A percentile compares a stretch with the other conserved stretches of the same genome.
Conservation (phyloP, 768 basidiomycete genomes). For the Austroboletus festivus region DNA sequence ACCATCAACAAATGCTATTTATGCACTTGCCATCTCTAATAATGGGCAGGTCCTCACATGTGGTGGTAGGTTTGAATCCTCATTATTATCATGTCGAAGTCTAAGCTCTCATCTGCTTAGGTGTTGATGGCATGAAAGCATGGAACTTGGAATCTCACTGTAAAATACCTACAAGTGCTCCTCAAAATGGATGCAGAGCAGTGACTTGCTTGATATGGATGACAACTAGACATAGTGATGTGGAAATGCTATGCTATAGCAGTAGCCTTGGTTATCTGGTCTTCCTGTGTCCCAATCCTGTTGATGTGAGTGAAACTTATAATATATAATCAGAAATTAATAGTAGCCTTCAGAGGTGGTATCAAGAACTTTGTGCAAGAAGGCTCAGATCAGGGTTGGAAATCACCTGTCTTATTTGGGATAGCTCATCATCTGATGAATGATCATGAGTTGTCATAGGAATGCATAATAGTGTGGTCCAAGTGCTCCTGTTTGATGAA, state of each 20-base stretch:
- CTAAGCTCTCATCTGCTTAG: too few species aligned
- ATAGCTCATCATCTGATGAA: background rate
- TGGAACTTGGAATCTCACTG: conserved; percentile 4
- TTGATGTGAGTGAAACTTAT: conserved; percentile 5
- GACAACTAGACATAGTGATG: background rate
- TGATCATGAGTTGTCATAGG: background rate
- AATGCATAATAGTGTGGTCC: conserved; percentile 1
- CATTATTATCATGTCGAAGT: background rate
- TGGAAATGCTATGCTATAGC: conserved; percentile 9
- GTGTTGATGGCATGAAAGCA: too few species aligned
- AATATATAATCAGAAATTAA: background rate
- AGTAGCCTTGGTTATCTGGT: conserved; percentile 3
- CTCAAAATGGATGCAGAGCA: background rate
- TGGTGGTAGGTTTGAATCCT: background rate
- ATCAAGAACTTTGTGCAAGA: conserved; percentile 8
- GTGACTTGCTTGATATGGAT: conserved; percentile 3
- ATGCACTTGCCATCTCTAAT: conserved; percentile 3
- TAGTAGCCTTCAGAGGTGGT: conserved; percentile 1
- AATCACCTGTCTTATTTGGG: conserved; percentile 6
- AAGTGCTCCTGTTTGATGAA: conserved; percentile 4
- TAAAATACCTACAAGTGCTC: background rate
- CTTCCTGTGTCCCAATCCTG: conserved; percentile 1
- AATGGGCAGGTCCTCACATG: background rate
- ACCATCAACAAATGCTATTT: background rate
- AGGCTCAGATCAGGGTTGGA: conserved; percentile 8